phyloP scores from a whole-genome alignment of 2,329 filamentous ascomycete species.

The Penicillium expansum region DNA sequence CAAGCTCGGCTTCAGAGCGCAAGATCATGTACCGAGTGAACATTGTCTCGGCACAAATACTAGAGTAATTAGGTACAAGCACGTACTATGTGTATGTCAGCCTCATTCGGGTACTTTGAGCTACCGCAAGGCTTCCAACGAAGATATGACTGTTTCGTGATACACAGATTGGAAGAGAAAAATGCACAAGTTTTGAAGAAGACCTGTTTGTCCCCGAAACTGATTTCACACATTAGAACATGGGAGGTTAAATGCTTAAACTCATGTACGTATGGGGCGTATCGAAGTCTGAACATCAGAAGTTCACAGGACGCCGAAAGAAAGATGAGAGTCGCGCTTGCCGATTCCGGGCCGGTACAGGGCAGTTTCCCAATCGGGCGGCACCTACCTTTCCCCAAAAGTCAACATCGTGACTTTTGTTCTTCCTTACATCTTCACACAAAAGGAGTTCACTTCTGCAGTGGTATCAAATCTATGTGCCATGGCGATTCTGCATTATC shows the following conservation, averaged over 20 bases:
- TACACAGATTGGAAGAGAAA: not conserved
- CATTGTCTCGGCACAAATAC: not conserved
- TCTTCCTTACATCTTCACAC: not conserved
- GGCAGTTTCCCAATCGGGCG: conserved; percentile 7
- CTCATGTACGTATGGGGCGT: not conserved
- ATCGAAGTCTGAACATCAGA: not conserved
- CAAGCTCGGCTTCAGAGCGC: not conserved
- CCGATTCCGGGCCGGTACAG: conserved; percentile 26
- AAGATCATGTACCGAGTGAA: not conserved
- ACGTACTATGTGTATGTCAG: not conserved
- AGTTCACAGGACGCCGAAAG: not conserved
- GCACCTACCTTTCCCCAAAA: not conserved
- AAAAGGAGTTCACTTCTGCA: not conserved
- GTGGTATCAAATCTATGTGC: not conserved
- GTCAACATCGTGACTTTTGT: not conserved
- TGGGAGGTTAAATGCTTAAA: not conserved
- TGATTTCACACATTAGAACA: not conserved
- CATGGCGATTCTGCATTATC: conserved; percentile 11
- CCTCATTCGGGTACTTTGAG: not conserved
- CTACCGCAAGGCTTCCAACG: not conserved
- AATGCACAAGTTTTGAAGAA: not conserved
- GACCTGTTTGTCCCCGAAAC: not conserved
- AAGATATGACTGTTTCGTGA: not conserved
- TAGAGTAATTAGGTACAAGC: not conserved
- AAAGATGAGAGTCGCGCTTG: not conserved